Conservation (phyloP, 192 early-diverging fungal species). For the Geosiphon pyriformis region DNA sequence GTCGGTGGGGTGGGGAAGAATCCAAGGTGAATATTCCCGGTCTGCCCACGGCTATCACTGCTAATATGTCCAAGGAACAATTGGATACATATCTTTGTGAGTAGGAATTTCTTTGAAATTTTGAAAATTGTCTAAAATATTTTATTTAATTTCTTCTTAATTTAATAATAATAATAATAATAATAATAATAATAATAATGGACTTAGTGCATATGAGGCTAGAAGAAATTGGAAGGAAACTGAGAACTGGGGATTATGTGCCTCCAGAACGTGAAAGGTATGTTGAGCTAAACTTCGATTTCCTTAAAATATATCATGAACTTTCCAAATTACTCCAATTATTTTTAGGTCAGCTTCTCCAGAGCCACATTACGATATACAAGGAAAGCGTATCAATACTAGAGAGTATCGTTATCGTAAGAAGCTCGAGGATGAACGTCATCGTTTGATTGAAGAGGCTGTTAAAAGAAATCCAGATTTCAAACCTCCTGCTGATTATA, state of each 20-base stretch:
- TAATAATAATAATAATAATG: background rate
- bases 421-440: conserved; percentile 90
- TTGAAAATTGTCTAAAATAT: too few species aligned
- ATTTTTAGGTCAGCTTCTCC: conserved; percentile 90
- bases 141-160: background rate
- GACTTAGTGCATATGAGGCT: conserved; percentile 73
- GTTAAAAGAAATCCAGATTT: conserved; percentile 72
- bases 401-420: conserved; percentile 87
- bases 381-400: conserved; percentile 96
- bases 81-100: conserved; percentile 71
- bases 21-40: conserved; percentile 70
- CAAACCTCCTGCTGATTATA: conserved; percentile 89
- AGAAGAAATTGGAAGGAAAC: conserved; percentile 82
- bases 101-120: conserved; percentile 15
- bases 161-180: background rate
- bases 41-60: conserved; percentile 70
- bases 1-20: conserved; percentile 85
- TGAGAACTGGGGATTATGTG: conserved; percentile 76
- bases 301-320: background rate
- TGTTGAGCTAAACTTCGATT: background rate
- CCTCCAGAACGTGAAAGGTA: conserved; percentile 77
- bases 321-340: background rate
- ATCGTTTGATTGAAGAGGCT: conserved; percentile 77
- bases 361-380: conserved; percentile 82
- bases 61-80: conserved; percentile 73